Conservation (phyloP, 108 stramenopile species). For the Craspedostauros australis region DNA sequence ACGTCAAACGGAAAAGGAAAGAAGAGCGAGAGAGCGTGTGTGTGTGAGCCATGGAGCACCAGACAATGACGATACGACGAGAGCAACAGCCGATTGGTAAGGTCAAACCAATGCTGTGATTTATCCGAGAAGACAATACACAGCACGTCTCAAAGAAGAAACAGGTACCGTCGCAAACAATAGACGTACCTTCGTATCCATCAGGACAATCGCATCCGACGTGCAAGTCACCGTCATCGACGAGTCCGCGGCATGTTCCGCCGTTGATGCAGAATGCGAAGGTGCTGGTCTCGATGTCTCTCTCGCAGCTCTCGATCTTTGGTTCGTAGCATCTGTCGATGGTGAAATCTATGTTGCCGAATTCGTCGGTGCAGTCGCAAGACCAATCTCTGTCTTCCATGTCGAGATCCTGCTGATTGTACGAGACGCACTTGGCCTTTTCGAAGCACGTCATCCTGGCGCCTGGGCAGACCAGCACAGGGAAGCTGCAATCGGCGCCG, state of each 20-base stretch:
- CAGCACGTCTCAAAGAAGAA: too few relatives aligned
- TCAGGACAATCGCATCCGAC: conserved; percentile 20
- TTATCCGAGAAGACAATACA: too few relatives aligned
- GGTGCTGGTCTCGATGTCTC: conserved; percentile 17
- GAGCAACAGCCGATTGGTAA: too few relatives aligned
- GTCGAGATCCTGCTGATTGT: conserved; percentile 1
- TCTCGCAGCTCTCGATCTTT: conserved; percentile 40
- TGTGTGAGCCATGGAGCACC: too few relatives aligned
- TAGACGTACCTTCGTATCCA: conserved; percentile 21
- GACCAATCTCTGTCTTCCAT: not conserved
- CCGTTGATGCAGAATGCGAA: conserved; percentile 62
- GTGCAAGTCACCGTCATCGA: conserved; percentile 23
- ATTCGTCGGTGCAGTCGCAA: conserved; percentile 12
- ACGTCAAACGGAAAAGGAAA: too few relatives aligned
- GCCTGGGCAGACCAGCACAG: conserved; percentile 14
- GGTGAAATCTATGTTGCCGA: conserved; percentile 12
- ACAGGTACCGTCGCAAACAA: too few relatives aligned
- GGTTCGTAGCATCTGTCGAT: conserved; percentile 39
- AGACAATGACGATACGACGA: too few relatives aligned
- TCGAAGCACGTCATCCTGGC: conserved; percentile 14
- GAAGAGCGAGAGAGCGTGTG: too few relatives aligned
- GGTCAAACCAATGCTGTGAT: too few relatives aligned
- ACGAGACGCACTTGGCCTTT: conserved; percentile 11
- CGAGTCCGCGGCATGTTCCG: conserved; percentile 33
- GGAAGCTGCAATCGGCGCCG: conserved; percentile 28